Conservation (phyloP, 2,329 filamentous ascomycete species). For the Cladosporium sp. region DNA sequence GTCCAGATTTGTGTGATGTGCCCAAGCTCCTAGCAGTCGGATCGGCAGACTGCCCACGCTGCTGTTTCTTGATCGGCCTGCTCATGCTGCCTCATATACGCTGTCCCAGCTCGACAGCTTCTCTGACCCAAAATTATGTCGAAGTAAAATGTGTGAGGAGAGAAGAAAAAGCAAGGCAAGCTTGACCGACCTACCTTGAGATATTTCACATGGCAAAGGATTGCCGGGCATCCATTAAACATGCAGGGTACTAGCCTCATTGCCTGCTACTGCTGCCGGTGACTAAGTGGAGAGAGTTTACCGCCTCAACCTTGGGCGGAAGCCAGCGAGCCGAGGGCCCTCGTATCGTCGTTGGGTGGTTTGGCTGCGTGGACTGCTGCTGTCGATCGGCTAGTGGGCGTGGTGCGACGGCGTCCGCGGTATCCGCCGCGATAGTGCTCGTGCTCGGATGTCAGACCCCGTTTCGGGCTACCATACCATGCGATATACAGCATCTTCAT, state of each 20-base stretch:
- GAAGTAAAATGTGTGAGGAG: neutral
- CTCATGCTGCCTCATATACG: slow-evolving; percentile 23
- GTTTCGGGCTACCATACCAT: neutral
- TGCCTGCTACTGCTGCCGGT: slow-evolving; percentile 1
- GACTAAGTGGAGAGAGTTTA: slow-evolving; percentile 16
- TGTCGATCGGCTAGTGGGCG: neutral
- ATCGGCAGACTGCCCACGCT: slow-evolving; percentile 13
- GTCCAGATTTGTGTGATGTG: slow-evolving; percentile 31
- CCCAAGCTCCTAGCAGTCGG: slow-evolving; percentile 31
- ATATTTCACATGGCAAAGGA: slow-evolving; percentile 8
- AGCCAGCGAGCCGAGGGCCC: slow-evolving; percentile 6
- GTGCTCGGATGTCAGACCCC: slow-evolving; percentile 1
- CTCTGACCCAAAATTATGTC: neutral
- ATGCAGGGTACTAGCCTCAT: slow-evolving; percentile 9
- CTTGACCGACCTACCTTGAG: slow-evolving; percentile 2
- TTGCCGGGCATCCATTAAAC: neutral
- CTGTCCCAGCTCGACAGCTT: neutral
- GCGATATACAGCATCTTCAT: neutral
- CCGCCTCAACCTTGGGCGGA: slow-evolving; percentile 1
- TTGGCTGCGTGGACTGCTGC: neutral
- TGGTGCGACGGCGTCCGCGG: slow-evolving; percentile 8
- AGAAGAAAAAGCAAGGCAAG: neutral
- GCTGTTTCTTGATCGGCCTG: slow-evolving; percentile 23
- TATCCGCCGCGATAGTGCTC: neutral
- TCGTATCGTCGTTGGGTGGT: slow-evolving; percentile 6